Percentiles rank a stretch among this genome's conserved stretches.
These are phyloP conservation scores for Auriculariales sp. DNA, from an alignment of 768 basidiomycete genomes.

Conservation along the genomic window DNA sequence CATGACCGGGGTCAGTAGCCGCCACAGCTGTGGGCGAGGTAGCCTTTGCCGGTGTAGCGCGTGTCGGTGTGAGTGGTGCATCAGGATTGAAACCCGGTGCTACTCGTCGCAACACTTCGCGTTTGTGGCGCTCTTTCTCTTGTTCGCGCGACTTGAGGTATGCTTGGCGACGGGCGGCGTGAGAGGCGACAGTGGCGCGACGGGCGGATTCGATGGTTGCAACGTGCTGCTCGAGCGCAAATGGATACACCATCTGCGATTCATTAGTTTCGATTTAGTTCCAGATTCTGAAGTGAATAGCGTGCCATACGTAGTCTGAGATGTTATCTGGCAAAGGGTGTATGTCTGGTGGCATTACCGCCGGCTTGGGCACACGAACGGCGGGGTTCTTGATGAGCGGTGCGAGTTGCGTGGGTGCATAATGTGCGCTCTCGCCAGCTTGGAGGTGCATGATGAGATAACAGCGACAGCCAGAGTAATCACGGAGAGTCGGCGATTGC, in stretches of 20 bases:
- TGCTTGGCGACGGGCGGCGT: slow-evolving; percentile 50
- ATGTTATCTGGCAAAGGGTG: slow-evolving; percentile 90
- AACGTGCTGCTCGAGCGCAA: slow-evolving; percentile 80
- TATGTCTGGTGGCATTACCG: slow-evolving; percentile 78
- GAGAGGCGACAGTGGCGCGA: slow-evolving; percentile 46
- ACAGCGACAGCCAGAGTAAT: too few species aligned
- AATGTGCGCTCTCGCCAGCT: slow-evolving; percentile 37
- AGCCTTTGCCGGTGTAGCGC: slow-evolving; percentile 15
- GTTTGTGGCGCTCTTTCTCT: slow-evolving; percentile 53
- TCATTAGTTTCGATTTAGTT: neutral
- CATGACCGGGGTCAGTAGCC: slow-evolving; percentile 4
- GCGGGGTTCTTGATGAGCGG: slow-evolving; percentile 90
- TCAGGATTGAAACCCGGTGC: slow-evolving; percentile 76
- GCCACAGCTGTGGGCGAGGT: slow-evolving; percentile 8
- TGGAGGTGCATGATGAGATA: too few species aligned
- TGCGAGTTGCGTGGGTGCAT: slow-evolving; percentile 56
- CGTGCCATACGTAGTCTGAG: slow-evolving; percentile 58
- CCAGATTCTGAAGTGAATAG: slow-evolving; percentile 8
- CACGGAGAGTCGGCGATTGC: too few species aligned
- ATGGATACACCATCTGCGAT: slow-evolving; percentile 85
- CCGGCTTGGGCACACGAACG: slow-evolving; percentile 73
- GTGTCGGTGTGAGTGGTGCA: slow-evolving; percentile 43
- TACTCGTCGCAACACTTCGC: slow-evolving; percentile 57
- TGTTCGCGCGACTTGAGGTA: slow-evolving; percentile 33
- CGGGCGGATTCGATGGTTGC: slow-evolving; percentile 63